Base-by-base conservation (phyloP, 2,329 filamentous ascomycete species). In the Triangularia verruculosa region DNA sequence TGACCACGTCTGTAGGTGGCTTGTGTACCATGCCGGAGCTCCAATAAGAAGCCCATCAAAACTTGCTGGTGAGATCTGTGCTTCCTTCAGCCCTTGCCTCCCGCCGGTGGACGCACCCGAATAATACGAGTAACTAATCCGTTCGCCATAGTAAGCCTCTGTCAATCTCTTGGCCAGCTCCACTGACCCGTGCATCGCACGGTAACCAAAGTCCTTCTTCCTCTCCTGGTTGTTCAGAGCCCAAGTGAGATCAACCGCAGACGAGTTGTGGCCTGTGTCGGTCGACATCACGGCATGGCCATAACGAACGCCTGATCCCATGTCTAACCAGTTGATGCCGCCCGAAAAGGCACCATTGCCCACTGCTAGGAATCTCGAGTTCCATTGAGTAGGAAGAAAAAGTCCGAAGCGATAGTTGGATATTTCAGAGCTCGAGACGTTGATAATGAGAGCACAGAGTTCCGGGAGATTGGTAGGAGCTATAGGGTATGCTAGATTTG, bases 71-170 rank as follows among this genome's bases (percentile, higher is more conserved):
- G 78, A 84, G 11, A 78, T 72, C 68, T 86, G 80, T 2, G 80
- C 76, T 62, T 82, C 79, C 65, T 82, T 83, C 9, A 86, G 72
- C 2, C 84, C 85, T 72, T 87, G 84, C 0, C 84, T 75, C 0
- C 85, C 85, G 17, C 85, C 85, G 0, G 83, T 86, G 0, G 82
- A 85, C 72, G 83, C 86, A 22, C 85, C 85, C 28, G 78, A 77
- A 70, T 82, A 86, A 72, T 86, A 86, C 6, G 79, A 82, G 70
- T 81, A 82, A 5, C 76, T 73, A 25, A 79, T 77, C 0, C 73
- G 69, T 8, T 70, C 62, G 9, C 73, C 68, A 66, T 86, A 86
- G 72, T 82, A 86, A 1, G 73, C 73, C 22, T 77, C 70, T 2
- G 78, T 77, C 34, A 86, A 72, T 53, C 75, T 57, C 72, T 85